Base-by-base conservation (phyloP, 805 yeast species). In the Starmerella sirachaensis region DNA sequence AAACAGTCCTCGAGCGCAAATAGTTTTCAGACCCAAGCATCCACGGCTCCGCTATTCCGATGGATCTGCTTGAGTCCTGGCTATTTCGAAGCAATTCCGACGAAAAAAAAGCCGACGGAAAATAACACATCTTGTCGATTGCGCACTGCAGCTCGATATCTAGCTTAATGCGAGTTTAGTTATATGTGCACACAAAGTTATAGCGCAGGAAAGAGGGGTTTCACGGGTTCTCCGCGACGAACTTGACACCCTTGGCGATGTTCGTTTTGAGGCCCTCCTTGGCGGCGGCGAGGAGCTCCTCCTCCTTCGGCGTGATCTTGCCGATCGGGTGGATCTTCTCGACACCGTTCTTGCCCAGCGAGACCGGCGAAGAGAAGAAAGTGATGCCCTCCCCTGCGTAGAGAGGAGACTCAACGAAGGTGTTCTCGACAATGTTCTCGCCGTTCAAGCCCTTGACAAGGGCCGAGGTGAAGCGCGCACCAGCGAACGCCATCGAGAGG, bases 341-440 rank as follows among this genome's bases (percentile, higher is more conserved):
- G 51, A 80, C 82, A 77, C 96, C 96, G 48, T 79, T 73, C 58
- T 78, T 79, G 52, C 97, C 97, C 58, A 88, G 76, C 54, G 94
- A 81, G 51, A 91, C 93, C 66, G 76, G 78, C 52, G 95, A 79
- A 38, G 97, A 85, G 72, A 91, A 91, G 81, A 86, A 91, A 48
- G 84, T 88, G 56, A 91, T 81, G 60, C 97, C 97, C 69, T 86
- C 94, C 40, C 60, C 57, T 70, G 76, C 75, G 76, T 73, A 79
- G 59, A 78, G 69, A 50, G 88, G 88, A 45, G 80, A 73, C 63
- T 79, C 70, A 51, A 70, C 71, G 50, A 60, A 69, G 37, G 76
- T 56, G 52, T 72, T 69, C 62, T 76, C 81, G 36, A 65, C 59
- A 51, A 69, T 62, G 10, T 37, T 9, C 45, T 46, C 48, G 49